phyloP scores from a whole-genome alignment of 306 rosid genomes.

The Hippophae tibetana region DNA sequence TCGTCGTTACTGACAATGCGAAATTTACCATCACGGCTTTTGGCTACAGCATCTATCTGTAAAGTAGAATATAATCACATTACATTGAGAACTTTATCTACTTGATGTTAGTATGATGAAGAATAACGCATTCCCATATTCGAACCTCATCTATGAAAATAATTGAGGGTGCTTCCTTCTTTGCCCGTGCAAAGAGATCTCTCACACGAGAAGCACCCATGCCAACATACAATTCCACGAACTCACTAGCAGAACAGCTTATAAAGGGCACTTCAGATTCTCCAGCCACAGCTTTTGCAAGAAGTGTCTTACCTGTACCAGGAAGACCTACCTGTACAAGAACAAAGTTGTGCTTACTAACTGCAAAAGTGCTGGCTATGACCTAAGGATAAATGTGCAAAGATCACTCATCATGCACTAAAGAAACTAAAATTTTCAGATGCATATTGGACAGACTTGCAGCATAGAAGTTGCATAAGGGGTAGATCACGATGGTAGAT shows the following conservation, averaged over 20 bases:
- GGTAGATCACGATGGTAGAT: too few relatives aligned
- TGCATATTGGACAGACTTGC: too few relatives aligned
- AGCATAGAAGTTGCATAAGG: too few relatives aligned
- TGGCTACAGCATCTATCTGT: conserved; percentile 99
- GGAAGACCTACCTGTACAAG: conserved; percentile 95
- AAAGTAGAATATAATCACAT: conserved; percentile 12
- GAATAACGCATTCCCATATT: conserved; percentile 4
- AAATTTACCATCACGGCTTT: conserved; percentile 95
- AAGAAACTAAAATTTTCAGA: too few relatives aligned
- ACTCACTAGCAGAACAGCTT: conserved; percentile 98
- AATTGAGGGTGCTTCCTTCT: conserved; percentile 94
- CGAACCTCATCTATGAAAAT: conserved; percentile 92
- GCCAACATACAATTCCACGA: conserved; percentile 96
- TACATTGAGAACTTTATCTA: conserved; percentile 6
- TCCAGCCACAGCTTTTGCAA: conserved; percentile 97
- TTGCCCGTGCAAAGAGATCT: conserved; percentile 98
- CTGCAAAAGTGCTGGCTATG: not conserved
- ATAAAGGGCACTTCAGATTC: conserved; percentile 97
- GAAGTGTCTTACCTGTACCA: conserved; percentile 99
- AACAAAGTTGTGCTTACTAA: conserved; percentile 15
- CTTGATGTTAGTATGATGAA: conserved; percentile 11
- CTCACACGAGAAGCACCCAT: conserved; percentile 99
- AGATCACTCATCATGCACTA: too few relatives aligned
- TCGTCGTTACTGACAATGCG: conserved; percentile 94
- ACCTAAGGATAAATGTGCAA: not conserved